Percentiles rank a stretch among this genome's conserved stretches.
phyloP scores from a whole-genome alignment of 257 asterid species.

The Verbena officinalis region DNA sequence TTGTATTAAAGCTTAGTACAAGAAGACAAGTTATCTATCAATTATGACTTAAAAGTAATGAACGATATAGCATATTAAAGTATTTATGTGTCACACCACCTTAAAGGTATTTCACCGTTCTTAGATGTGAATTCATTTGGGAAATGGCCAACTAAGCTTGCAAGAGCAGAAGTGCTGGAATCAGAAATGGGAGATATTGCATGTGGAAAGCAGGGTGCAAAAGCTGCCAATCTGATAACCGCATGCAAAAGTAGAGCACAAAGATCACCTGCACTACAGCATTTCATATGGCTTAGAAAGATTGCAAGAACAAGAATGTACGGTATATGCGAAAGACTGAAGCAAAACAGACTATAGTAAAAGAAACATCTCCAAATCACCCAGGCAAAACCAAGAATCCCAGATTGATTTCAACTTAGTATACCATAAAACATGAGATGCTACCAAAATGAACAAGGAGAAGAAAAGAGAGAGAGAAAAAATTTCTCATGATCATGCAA shows the following conservation, averaged over 20 bases:
- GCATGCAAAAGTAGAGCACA: slow-evolving; percentile 50
- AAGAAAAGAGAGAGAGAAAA: background rate
- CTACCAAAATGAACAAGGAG: background rate
- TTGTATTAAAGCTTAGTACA: slow-evolving; percentile 2
- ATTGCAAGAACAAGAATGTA: background rate
- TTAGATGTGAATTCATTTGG: slow-evolving; percentile 40
- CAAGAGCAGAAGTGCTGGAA: slow-evolving; percentile 39
- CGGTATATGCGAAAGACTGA: background rate
- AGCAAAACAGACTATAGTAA: no score
- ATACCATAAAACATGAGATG: background rate
- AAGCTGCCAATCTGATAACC: slow-evolving; percentile 50
- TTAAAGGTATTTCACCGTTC: slow-evolving; percentile 59
- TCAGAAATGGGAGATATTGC: slow-evolving; percentile 34
- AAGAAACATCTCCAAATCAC: no score
- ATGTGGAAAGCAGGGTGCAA: slow-evolving; percentile 39
- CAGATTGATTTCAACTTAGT: background rate
- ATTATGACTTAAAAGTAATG: background rate
- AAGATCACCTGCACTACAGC: slow-evolving; percentile 57
- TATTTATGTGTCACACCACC: slow-evolving; percentile 45
- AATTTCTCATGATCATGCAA: slow-evolving; percentile 3
- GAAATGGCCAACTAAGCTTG: slow-evolving; percentile 43
- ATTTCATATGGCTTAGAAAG: background rate
- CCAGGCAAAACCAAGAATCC: background rate
- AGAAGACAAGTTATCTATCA: slow-evolving; percentile 5
- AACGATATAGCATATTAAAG: slow-evolving; percentile 1